Evolutionary conservation across 371 early-diverging fungal genomes (phyloP).

Genomic region (Mortierella sp.): DNA sequence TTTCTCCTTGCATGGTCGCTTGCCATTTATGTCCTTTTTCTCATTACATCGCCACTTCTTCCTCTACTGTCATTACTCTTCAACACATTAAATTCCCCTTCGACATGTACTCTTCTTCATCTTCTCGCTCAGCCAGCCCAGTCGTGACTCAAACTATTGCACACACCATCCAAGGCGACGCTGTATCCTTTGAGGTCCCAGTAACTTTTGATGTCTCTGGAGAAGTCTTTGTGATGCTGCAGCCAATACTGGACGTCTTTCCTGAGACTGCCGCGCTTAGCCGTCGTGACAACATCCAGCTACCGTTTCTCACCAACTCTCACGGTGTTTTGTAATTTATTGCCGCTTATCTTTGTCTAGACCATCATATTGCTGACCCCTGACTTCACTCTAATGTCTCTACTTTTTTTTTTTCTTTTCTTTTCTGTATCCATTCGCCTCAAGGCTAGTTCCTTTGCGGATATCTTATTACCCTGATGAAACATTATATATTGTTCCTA

Average conservation of each 20-base stretch:
- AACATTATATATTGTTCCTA: constrained; percentile 8
- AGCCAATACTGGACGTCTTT: constrained; percentile 27
- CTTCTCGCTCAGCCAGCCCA: background rate
- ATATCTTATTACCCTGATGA: constrained; percentile 11
- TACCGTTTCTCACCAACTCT: constrained; percentile 21
- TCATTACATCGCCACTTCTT: background rate
- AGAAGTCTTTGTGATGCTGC: constrained; percentile 14
- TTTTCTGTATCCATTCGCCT: background rate
- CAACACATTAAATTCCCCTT: background rate
- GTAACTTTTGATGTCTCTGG: constrained; percentile 2
- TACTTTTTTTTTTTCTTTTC: background rate
- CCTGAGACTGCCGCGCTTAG: constrained; percentile 18
- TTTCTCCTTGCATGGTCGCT: too few relatives aligned
- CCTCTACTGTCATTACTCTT: background rate
- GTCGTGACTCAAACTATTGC: constrained; percentile 10
- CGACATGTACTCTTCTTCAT: background rate
- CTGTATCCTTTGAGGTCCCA: constrained; percentile 23
- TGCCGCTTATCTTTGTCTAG: background rate
- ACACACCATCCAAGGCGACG: constrained; percentile 15
- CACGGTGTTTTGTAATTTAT: constrained; percentile 24
- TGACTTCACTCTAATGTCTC: background rate
- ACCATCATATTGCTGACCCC: too few relatives aligned
- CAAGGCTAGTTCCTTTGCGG: constrained; percentile 25
- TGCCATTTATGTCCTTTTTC: too few relatives aligned
- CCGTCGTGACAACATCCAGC: background rate